A percentile compares a stretch with the other conserved stretches of the same genome.
phyloP scores from a whole-genome alignment of 768 basidiomycete genomes.

The Auricularia cornea region DNA sequence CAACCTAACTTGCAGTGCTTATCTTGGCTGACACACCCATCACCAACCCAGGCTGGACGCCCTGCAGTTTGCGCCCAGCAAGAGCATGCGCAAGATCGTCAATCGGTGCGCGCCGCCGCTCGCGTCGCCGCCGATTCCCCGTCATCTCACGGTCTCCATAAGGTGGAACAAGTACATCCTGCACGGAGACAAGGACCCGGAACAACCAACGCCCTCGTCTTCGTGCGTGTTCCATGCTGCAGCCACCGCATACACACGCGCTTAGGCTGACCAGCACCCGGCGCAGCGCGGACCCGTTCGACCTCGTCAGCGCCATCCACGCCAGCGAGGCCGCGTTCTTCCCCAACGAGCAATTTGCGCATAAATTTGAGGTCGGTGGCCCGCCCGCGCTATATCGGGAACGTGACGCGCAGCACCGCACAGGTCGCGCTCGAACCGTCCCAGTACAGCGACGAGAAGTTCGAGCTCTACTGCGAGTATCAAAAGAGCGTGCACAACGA shows the following conservation, averaged over 20 bases:
- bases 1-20: constrained; percentile 3
- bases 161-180: constrained; percentile 70
- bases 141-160: constrained; percentile 16
- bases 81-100: constrained; percentile 65
- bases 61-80: constrained; percentile 54
- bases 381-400: background rate
- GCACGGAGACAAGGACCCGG: constrained; percentile 32
- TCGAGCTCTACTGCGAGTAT: constrained; percentile 64
- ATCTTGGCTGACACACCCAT: constrained; percentile 18
- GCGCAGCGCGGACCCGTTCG: constrained; percentile 25
- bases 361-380: constrained; percentile 51
- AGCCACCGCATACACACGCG: background rate
- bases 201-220: background rate
- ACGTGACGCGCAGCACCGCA: background rate
- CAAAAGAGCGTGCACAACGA: constrained; percentile 76
- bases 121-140: background rate
- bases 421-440: constrained; percentile 74
- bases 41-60: constrained; percentile 50
- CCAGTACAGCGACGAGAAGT: constrained; percentile 74
- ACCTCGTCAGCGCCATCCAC: constrained; percentile 44
- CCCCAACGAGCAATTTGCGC: constrained; percentile 20
- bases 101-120: constrained; percentile 41
- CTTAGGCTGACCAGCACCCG: constrained; percentile 12
- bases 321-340: constrained; percentile 38
- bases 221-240: background rate